Evolutionary conservation across 1,284 basidiomycete species (phyloP).

Genomic region (Dichomitus squalens): DNA sequence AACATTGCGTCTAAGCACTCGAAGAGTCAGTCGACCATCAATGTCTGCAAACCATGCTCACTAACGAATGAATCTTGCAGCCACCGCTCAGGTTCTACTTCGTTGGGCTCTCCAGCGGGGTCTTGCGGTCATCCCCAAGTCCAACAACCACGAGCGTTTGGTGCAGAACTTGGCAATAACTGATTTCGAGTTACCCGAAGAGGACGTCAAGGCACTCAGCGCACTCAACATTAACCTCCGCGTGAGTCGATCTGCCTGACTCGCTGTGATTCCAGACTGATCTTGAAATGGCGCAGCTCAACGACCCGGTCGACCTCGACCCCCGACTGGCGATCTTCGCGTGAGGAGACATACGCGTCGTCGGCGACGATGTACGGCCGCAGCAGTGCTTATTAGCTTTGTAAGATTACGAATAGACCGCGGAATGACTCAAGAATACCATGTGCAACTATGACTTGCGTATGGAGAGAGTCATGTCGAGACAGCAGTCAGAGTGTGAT

Average conservation of each 20-base stretch:
- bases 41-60: conserved; percentile 20
- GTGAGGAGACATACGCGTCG: too few relatives aligned
- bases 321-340: conserved; percentile 68
- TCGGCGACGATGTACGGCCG: too few relatives aligned
- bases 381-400: conserved; percentile 10
- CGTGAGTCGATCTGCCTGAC: conserved; percentile 36
- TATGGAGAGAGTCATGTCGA: neutral
- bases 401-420: conserved; percentile 16
- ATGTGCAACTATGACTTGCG: conserved; percentile 3
- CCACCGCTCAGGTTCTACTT: conserved; percentile 66
- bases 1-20: conserved; percentile 51
- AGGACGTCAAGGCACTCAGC: conserved; percentile 63
- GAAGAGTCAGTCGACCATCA: conserved; percentile 48
- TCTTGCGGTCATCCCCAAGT: conserved; percentile 81
- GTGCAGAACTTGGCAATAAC: conserved; percentile 61
- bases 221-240: conserved; percentile 67
- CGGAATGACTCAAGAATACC: conserved; percentile 2
- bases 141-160: conserved; percentile 56
- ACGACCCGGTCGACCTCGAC: conserved; percentile 70
- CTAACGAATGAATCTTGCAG: conserved; percentile 30
- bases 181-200: conserved; percentile 59
- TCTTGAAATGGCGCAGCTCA: conserved; percentile 47
- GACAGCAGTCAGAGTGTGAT: too few relatives aligned
- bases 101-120: conserved; percentile 80
- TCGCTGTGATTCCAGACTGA: neutral